Evolutionary conservation across 495 filamentous ascomycete species (phyloP), one percentile per base, ranked within the genome.

Genomic region (Tetracladium setigerum): DNA sequence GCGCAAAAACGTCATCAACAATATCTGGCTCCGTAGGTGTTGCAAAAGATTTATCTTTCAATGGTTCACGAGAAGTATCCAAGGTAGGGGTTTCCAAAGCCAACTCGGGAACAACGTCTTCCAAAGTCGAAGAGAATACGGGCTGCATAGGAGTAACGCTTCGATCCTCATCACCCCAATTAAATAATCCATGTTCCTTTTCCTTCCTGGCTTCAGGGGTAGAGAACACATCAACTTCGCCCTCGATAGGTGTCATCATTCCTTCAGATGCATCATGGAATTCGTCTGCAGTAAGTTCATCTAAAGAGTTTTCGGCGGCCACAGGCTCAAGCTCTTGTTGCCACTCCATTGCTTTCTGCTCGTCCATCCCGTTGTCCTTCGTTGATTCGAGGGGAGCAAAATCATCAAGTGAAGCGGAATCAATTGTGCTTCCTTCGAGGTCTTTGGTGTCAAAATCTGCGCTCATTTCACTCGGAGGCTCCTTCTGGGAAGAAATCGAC

Each of bases 331-430:
- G 12, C 7, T 44, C 41, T 34, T 32, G 41, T 6, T 27, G 32
- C 41, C 17, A 10, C 50, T 48, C 19, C 11, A 33, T 31, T 44
- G 22, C 27, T 15, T 63, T 69, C 36, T 66, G 64, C 47, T 69
- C 67, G 55, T 65, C 68, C 11, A 59, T 64, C 42, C 67, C 64
- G 47, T 64, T 67, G 52, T 65, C 65, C 24, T 63, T 50, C 39
- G 45, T 42, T 8, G 38, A 46, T 24, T 46, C 44, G 2, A 30
- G 14, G 39, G 10, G 34, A 18, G n/a, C 12, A 3, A 35, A n/a
- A 2, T 34, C 30, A n/a, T 34, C 30, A 1, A 17, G n/a, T 13
- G 30, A 30, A 39, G 22, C 7, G 22, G 22, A 27, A 27, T 27
- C 22, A 3, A 27, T 27, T 27, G 22, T 27, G 22, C 22, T 27